These are phyloP conservation scores for Cinchona pubescens DNA, from an alignment of 257 asterid genomes.

Conservation along the genomic window DNA sequence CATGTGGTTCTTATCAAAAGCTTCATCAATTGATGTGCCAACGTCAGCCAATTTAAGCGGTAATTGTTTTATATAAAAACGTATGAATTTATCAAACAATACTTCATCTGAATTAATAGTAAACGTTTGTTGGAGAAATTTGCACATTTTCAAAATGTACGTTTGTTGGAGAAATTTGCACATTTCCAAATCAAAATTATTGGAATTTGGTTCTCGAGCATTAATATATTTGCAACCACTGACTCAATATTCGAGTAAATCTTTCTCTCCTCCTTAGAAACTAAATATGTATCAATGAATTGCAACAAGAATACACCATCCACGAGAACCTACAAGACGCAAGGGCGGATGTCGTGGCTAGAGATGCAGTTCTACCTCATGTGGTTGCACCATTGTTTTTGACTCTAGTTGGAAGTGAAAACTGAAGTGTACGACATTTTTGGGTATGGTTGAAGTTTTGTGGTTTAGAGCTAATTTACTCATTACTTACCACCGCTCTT, in stretches of 20 bases:
- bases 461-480: neutral
- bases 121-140: neutral
- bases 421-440: slow-evolving; percentile 15
- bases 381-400: slow-evolving; percentile 30
- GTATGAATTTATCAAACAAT: neutral
- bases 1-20: slow-evolving; percentile 18
- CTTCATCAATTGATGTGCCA: neutral
- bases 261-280: neutral
- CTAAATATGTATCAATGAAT: slow-evolving; percentile 14
- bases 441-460: neutral
- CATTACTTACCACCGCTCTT: too few species aligned
- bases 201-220: slow-evolving; percentile 56
- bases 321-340: slow-evolving; percentile 28
- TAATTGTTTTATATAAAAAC: slow-evolving; percentile 25
- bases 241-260: neutral
- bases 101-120: neutral
- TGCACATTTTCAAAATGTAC: slow-evolving; percentile 16
- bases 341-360: neutral
- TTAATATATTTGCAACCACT: slow-evolving; percentile 23
- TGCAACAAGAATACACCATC: slow-evolving; percentile 33
- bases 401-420: slow-evolving; percentile 18
- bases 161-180: slow-evolving; percentile 21
- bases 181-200: too few species aligned
- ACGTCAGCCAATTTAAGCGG: slow-evolving; percentile 29
- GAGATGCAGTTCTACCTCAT: neutral